phyloP scores from a whole-genome alignment of 176 grass and related monocot genomes.

The Miscanthus lutarioriparius region DNA sequence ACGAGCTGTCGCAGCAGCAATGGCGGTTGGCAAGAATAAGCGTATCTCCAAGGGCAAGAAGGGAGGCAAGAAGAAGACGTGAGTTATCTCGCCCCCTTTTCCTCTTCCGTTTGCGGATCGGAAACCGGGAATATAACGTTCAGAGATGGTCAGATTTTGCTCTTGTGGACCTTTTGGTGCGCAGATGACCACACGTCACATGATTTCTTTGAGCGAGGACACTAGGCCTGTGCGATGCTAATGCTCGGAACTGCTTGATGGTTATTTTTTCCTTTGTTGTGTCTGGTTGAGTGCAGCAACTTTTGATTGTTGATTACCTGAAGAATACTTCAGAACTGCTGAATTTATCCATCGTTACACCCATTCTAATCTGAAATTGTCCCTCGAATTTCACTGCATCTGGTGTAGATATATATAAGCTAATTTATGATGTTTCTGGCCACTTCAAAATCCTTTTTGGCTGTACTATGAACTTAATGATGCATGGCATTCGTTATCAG shows the following conservation, averaged over 20 bases:
- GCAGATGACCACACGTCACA: neutral
- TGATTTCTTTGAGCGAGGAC: too few relatives aligned
- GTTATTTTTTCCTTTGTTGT: neutral
- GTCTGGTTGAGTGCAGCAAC: neutral
- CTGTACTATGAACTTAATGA: too few relatives aligned
- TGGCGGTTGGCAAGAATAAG: constrained; percentile 85
- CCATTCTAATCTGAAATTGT: neutral
- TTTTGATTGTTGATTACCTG: neutral
- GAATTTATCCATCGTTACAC: neutral
- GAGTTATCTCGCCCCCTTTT: neutral
- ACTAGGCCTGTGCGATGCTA: neutral
- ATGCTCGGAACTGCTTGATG: neutral
- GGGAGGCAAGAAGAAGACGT: constrained; percentile 97
- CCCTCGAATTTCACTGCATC: neutral
- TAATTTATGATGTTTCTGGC: too few relatives aligned
- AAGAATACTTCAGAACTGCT: neutral
- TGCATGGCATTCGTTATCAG: too few relatives aligned
- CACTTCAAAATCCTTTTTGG: too few relatives aligned
- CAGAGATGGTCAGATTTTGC: neutral
- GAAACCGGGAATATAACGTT: neutral
- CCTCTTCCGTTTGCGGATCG: neutral
- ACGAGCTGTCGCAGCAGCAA: neutral
- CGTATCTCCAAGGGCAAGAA: constrained; percentile 81
- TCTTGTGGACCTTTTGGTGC: neutral
- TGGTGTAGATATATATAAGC: neutral